Base-by-base conservation (phyloP, 1,284 basidiomycete genomes). In the Cryptococcus neoformans region DNA sequence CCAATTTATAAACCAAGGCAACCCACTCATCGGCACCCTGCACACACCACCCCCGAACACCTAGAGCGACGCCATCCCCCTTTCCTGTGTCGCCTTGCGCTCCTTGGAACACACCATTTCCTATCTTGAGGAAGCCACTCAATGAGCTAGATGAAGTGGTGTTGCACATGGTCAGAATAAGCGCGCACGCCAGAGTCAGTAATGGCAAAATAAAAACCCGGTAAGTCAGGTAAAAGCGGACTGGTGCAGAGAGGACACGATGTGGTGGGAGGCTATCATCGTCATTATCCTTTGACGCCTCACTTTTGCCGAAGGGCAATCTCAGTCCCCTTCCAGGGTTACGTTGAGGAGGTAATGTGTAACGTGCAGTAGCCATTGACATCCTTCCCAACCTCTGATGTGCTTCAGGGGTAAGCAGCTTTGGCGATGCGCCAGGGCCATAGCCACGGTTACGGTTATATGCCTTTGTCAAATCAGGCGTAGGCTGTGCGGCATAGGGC, bases 311-410 rank as follows among this genome's bases (percentile, higher is more conserved):
- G 49, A 51, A 11, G 6, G 16, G 11, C 4, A 28, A 36, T 36
- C 17, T 44, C 14, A 17, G 16, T 9, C 38, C 17, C 10, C 38
- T 11, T n/a, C 17, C 38, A 28, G 28, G 28, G 4, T 28, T 28
- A 5, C 48, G 38, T 11, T 47, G 54, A 8, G 62, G 56, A 14
- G 64, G 62, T 8, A 67, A 34, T 6, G 67, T 60, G 53, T 72
- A 72, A 44, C 68, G 50, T 1, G 69, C 63, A 1, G 68, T 53
- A 6, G 68, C 70, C 16, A 68, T 64, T 34, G 70, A 70, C 70
- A 72, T 72, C 21, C 68, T 47, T 4, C 70, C 70, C 28, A 72
- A 52, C 12, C 56, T 57, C 16, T 66, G 61, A 28, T 68, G 68
- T 8, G 59, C 62, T 36, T 56, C 60, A 4, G 64, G 58, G 0